phyloP scores from a whole-genome alignment of 106 monocot genomes.

The Dactylorhiza incarnata region DNA sequence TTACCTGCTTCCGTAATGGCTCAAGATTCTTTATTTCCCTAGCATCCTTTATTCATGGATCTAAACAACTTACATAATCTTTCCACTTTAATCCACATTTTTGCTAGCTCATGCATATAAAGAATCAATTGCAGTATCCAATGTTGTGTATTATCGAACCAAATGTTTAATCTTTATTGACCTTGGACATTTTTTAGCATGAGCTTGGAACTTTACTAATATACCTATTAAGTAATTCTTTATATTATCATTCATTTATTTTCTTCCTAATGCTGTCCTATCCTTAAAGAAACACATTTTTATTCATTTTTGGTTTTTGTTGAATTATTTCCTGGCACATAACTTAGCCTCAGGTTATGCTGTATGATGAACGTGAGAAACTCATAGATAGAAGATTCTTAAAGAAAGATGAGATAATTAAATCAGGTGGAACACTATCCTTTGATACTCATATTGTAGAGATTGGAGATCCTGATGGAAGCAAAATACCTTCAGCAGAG shows the following conservation, averaged over 20 bases:
- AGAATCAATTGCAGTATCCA: background rate
- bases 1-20: background rate
- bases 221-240: background rate
- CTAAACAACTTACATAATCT: background rate
- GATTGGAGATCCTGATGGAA: conserved; percentile 33
- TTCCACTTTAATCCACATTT: background rate
- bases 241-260: background rate
- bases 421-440: conserved; percentile 38
- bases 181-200: background rate
- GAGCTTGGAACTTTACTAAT: background rate
- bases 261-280: background rate
- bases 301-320: background rate
- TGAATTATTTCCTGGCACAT: background rate
- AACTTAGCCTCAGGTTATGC: conserved; percentile 31
- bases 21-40: background rate
- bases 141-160: background rate
- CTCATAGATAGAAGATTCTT: conserved; percentile 55
- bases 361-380: conserved; percentile 61
- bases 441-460: conserved; percentile 78
- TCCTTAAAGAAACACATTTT: background rate
- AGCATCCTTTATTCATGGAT: background rate
- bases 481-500: conserved; percentile 7
- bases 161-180: background rate
- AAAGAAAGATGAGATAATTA: conserved; percentile 56
- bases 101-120: background rate